Conservation (phyloP, 1,284 basidiomycete genomes). For the Tilletia horrida region DNA sequence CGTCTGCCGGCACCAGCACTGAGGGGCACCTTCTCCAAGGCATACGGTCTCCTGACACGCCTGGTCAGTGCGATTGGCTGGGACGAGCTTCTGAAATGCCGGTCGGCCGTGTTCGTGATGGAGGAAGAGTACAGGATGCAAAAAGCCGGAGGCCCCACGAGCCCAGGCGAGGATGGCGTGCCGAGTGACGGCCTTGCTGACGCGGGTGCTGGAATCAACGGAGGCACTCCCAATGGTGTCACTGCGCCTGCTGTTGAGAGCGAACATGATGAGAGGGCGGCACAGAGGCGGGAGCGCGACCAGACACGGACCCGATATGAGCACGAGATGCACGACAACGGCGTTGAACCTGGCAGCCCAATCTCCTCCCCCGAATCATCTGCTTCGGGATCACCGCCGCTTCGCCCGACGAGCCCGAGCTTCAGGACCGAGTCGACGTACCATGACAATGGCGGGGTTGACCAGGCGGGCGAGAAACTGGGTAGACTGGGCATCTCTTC, state of each 20-base stretch:
- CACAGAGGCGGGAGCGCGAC: neutral
- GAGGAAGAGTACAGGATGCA: constrained; percentile 89
- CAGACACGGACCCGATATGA: constrained; percentile 13
- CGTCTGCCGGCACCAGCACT: constrained; percentile 90
- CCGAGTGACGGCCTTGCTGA: constrained; percentile 13
- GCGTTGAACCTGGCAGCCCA: constrained; percentile 3
- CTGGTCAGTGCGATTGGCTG: constrained; percentile 92
- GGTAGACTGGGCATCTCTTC: constrained; percentile 33
- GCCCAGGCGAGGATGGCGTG: constrained; percentile 20
- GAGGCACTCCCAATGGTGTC: constrained; percentile 17
- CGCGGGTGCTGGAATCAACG: constrained; percentile 20
- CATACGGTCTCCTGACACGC: constrained; percentile 82
- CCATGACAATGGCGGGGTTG: constrained; percentile 9
- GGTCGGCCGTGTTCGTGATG: constrained; percentile 97
- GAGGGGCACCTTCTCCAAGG: constrained; percentile 90
- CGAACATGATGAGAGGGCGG: neutral
- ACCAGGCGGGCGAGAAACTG: constrained; percentile 19
- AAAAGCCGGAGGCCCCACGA: constrained; percentile 48
- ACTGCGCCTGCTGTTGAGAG: neutral
- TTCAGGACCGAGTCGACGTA: neutral
- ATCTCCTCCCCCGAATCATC: constrained; percentile 12
- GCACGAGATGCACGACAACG: constrained; percentile 17
- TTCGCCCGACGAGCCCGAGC: neutral
- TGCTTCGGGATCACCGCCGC: constrained; percentile 9
- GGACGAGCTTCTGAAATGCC: constrained; percentile 93